These are phyloP conservation scores for Chiua sp. DNA, from an alignment of 1,284 basidiomycete species.

Conservation along the genomic window DNA sequence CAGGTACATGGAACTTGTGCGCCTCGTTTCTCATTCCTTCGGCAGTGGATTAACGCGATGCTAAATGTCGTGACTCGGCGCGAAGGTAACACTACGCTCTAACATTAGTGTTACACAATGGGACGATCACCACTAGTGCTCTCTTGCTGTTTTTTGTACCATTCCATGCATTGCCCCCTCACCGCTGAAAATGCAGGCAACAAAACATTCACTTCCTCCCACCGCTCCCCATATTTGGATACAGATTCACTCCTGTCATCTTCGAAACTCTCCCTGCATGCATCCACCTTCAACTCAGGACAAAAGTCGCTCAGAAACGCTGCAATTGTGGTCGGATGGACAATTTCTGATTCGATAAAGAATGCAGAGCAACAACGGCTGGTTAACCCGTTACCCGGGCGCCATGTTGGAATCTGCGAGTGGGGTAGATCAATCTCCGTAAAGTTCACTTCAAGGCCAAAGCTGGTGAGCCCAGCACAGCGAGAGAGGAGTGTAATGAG, in stretches of 20 bases:
- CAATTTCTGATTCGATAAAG: conserved; percentile 27
- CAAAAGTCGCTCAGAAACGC: conserved; percentile 35
- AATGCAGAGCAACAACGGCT: conserved; percentile 16
- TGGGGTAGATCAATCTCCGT: conserved; percentile 15
- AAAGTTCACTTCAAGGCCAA: conserved; percentile 27
- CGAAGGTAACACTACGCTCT: too few relatives aligned
- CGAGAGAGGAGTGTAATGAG: conserved; percentile 19
- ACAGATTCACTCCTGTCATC: conserved; percentile 3
- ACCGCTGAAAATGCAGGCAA: conserved; percentile 25
- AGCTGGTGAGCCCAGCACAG: conserved; percentile 7
- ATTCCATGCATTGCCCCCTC: background rate
- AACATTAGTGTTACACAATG: too few relatives aligned
- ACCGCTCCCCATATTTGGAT: conserved; percentile 14
- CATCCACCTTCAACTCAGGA: conserved; percentile 17
- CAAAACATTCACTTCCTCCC: conserved; percentile 29
- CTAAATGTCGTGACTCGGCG: too few relatives aligned
- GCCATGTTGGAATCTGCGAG: background rate
- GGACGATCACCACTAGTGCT: background rate
- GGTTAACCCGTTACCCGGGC: conserved; percentile 13
- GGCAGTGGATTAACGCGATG: too few relatives aligned
- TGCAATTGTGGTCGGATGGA: conserved; percentile 21
- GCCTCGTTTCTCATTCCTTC: too few relatives aligned
- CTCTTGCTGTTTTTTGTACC: background rate
- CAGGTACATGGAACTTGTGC: too few relatives aligned
- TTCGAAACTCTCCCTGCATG: conserved; percentile 15